Conservation (phyloP, 768 basidiomycete genomes). For the Tylopilus balloui region DNA sequence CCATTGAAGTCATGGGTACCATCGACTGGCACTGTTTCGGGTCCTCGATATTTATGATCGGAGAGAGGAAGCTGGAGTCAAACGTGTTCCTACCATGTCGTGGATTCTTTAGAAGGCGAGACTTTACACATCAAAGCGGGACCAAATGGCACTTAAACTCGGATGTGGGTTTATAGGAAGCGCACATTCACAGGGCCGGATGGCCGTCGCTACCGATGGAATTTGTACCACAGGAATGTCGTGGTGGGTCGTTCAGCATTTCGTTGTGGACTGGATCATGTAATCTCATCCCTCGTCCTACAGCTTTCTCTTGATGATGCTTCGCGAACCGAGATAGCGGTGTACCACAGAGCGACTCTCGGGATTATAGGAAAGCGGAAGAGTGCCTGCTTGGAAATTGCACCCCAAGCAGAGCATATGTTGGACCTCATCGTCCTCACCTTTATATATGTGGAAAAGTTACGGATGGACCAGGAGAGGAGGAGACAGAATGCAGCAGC, state of each 20-base stretch:
- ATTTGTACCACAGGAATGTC: conserved; percentile 11
- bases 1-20: conserved; percentile 26
- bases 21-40: conserved; percentile 32
- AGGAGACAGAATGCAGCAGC: conserved; percentile 3
- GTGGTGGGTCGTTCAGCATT: conserved; percentile 4
- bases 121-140: background rate
- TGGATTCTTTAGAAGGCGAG: conserved; percentile 18
- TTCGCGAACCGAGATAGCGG: conserved; percentile 12
- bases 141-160: background rate
- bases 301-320: conserved; percentile 22
- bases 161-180: conserved; percentile 7
- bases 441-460: conserved; percentile 30
- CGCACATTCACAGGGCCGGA: conserved; percentile 32
- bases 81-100: conserved; percentile 19
- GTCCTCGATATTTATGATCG: conserved; percentile 29
- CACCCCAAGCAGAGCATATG: conserved; percentile 22
- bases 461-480: conserved; percentile 25
- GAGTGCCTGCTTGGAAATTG: conserved; percentile 21
- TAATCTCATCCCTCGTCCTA: background rate
- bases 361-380: conserved; percentile 25
- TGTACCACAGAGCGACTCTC: conserved; percentile 20
- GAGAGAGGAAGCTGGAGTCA: conserved; percentile 24
- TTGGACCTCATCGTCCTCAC: conserved; percentile 26
- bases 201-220: conserved; percentile 33
- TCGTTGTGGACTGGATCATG: background rate